These are phyloP conservation scores for Pseudogymnoascus sp. DNA, from an alignment of 2,329 filamentous ascomycete species.

Conservation along the genomic window DNA sequence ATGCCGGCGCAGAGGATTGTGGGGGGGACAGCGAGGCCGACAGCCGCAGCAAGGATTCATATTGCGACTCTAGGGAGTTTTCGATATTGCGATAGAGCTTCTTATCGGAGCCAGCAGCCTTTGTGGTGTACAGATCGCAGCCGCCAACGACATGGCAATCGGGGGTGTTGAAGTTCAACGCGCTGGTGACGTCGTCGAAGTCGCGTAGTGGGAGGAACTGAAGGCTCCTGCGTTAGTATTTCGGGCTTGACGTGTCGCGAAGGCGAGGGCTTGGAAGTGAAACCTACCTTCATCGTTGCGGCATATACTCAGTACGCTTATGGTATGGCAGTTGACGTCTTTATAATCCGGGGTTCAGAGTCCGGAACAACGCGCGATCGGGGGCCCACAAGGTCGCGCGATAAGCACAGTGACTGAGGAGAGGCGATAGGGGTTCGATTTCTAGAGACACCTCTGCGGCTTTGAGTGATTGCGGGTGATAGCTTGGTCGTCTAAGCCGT, in stretches of 20 bases:
- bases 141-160: conserved; percentile 88
- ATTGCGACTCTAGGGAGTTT: conserved; percentile 80
- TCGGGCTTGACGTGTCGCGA: not conserved
- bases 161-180: conserved; percentile 90
- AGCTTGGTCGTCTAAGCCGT: conserved; percentile 18
- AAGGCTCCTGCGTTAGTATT: conserved; percentile 14
- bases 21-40: conserved; percentile 83
- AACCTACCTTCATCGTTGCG: conserved; percentile 17
- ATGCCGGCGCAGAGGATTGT: conserved; percentile 42
- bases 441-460: not conserved
- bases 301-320: conserved; percentile 22
- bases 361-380: not conserved
- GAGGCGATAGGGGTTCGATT: not conserved
- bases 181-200: conserved; percentile 84
- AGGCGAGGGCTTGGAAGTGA: conserved; percentile 23
- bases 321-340: not conserved
- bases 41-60: conserved; percentile 78
- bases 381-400: not conserved
- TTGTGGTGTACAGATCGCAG: conserved; percentile 96
- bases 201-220: conserved; percentile 89
- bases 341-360: not conserved
- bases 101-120: conserved; percentile 90
- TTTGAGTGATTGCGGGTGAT: not conserved
- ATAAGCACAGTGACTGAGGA: not conserved
- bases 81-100: conserved; percentile 96